phyloP scores from a whole-genome alignment of 1,284 basidiomycete species.

The Trametes polyzona region DNA sequence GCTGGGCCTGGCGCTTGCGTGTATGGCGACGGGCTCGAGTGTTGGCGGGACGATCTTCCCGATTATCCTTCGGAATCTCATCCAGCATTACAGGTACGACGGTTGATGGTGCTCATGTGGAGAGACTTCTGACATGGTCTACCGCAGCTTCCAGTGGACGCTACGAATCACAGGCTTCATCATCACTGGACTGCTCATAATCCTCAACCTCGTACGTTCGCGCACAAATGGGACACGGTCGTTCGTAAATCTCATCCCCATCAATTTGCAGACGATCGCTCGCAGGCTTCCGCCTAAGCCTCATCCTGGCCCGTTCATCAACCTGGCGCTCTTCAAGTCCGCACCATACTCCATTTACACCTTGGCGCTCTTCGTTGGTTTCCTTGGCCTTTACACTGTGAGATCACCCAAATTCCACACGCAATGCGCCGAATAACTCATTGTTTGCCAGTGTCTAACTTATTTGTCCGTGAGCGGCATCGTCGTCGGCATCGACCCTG shows the following conservation, averaged over 20 bases:
- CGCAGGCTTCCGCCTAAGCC: constrained; percentile 55
- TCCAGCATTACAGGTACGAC: constrained; percentile 39
- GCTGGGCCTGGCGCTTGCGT: constrained; percentile 44
- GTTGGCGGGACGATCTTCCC: constrained; percentile 51
- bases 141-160: constrained; percentile 59
- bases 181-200: constrained; percentile 43
- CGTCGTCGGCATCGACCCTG: constrained; percentile 39
- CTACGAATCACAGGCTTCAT: constrained; percentile 62
- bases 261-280: constrained; percentile 41
- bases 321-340: constrained; percentile 51
- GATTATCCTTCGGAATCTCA: constrained; percentile 43
- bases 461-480: constrained; percentile 50
- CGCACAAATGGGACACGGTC: too few relatives aligned
- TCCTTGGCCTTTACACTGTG: constrained; percentile 64
- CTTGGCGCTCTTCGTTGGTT: constrained; percentile 47
- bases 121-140: not conserved
- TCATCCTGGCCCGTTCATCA: constrained; percentile 52
- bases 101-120: too few relatives aligned
- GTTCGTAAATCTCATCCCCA: not conserved
- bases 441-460: constrained; percentile 43
- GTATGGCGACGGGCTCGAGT: constrained; percentile 45
- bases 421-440: not conserved
- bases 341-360: constrained; percentile 48
- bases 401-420: not conserved
- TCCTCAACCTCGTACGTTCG: constrained; percentile 44